Conservation (phyloP, 2,329 filamentous ascomycete genomes). For the Aspergillus sp. region DNA sequence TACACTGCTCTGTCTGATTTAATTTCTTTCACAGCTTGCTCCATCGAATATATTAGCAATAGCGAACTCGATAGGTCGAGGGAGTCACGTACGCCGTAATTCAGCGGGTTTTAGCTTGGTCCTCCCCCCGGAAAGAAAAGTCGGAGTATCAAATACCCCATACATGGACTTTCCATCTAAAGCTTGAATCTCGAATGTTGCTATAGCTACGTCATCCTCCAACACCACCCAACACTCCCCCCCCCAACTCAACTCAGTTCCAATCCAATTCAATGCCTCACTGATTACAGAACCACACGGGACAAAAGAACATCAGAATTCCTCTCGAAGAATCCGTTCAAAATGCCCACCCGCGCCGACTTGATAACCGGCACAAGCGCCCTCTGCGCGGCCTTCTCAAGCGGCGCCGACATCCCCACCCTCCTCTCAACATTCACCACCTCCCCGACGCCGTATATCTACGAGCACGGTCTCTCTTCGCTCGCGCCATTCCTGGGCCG, state of each 20-base stretch:
- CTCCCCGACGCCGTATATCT: conserved; percentile 21
- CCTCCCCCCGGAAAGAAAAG: neutral
- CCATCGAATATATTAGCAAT: neutral
- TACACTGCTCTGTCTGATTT: neutral
- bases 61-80: neutral
- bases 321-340: conserved; percentile 13
- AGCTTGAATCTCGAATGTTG: neutral
- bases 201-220: conserved; percentile 4
- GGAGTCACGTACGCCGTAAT: neutral
- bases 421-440: conserved; percentile 39
- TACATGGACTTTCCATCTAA: neutral
- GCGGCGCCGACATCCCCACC: conserved; percentile 18
- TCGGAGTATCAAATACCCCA: neutral
- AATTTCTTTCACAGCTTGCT: neutral
- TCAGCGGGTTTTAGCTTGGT: neutral
- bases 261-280: neutral
- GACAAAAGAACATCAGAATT: neutral
- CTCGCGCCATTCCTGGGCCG: conserved; percentile 45
- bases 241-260: neutral
- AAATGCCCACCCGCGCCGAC: conserved; percentile 19
- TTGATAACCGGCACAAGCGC: conserved; percentile 20
- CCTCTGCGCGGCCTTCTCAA: conserved; percentile 34
- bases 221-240: neutral
- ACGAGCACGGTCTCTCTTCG: conserved; percentile 43
- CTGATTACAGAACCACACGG: neutral